Conservation (phyloP, 805 yeast species). For the Sungouiozyma intestinalis region DNA sequence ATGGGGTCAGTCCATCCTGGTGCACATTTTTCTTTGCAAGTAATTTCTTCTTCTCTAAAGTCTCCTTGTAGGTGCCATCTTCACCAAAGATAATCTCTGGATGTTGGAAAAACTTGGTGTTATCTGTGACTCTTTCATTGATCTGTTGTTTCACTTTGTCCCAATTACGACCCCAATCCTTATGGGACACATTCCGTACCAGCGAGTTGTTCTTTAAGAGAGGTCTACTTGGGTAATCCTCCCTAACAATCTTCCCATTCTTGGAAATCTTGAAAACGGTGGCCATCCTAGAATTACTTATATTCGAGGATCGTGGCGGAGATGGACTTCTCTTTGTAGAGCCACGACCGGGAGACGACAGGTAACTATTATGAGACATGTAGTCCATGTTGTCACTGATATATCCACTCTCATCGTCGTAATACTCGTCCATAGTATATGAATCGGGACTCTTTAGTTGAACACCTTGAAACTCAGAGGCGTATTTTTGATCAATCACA, state of each 20-base stretch:
- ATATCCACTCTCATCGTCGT: constrained; percentile 23
- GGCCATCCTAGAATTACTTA: background rate
- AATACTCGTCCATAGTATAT: constrained; percentile 27
- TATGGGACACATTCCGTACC: constrained; percentile 19
- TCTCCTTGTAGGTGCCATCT: no score
- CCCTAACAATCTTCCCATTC: constrained; percentile 26
- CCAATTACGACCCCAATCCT: constrained; percentile 19
- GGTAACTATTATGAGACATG: constrained; percentile 10
- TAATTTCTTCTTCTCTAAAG: constrained; percentile 3
- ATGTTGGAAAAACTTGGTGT: constrained; percentile 11
- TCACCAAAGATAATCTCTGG: constrained; percentile 14
- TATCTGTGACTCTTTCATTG: constrained; percentile 13
- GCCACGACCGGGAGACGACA: background rate
- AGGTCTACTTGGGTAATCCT: constrained; percentile 29
- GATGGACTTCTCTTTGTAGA: constrained; percentile 1
- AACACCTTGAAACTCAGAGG: constrained; percentile 19
- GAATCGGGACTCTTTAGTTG: constrained; percentile 13
- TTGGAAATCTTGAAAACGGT: constrained; percentile 18
- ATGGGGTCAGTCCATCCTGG: constrained; percentile 16
- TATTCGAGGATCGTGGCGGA: background rate
- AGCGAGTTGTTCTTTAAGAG: constrained; percentile 23
- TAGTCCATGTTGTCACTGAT: constrained; percentile 10
- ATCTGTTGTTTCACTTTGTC: constrained; percentile 9
- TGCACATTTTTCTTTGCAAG: constrained; percentile 2
- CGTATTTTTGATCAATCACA: constrained; percentile 7